Evolutionary conservation across 2,329 filamentous ascomycete species (phyloP).

Genomic region (Grosmannia clavigera): DNA sequence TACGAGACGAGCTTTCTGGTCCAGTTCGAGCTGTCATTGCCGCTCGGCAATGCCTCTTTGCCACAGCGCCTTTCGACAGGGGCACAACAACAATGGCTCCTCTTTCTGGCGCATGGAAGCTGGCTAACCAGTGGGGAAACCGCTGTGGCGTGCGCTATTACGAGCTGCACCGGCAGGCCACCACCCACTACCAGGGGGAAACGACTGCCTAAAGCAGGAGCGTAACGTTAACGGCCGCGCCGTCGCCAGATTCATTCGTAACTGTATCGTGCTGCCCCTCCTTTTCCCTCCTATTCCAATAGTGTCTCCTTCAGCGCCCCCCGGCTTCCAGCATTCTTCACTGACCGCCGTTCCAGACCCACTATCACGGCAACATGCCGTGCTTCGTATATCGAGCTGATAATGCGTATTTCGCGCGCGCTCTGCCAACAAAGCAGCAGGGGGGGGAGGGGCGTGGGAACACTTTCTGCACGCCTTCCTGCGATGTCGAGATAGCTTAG

Average conservation of each 20-base stretch:
- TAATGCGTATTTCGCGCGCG: background rate
- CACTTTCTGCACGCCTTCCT: background rate
- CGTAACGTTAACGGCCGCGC: background rate
- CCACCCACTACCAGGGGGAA: background rate
- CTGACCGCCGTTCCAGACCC: slow-evolving; percentile 3
- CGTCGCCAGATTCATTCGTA: background rate
- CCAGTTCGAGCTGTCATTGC: no score
- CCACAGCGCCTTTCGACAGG: background rate
- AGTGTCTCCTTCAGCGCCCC: background rate
- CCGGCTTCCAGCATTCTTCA: background rate
- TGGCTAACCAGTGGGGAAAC: background rate
- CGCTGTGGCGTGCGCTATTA: background rate
- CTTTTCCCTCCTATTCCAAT: background rate
- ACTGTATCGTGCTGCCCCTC: background rate
- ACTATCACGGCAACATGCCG: background rate
- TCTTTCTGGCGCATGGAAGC: background rate
- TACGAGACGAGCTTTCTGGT: no score
- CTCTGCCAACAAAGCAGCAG: background rate
- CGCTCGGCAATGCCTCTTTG: no score
- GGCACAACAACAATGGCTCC: background rate
- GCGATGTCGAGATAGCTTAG: background rate
- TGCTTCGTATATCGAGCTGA: background rate
- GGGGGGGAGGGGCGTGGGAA: background rate
- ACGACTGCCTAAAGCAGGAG: background rate
- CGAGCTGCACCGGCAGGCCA: background rate